phyloP scores from a whole-genome alignment of 2,329 filamentous ascomycete species.

The Exophiala lecanii-corni region DNA sequence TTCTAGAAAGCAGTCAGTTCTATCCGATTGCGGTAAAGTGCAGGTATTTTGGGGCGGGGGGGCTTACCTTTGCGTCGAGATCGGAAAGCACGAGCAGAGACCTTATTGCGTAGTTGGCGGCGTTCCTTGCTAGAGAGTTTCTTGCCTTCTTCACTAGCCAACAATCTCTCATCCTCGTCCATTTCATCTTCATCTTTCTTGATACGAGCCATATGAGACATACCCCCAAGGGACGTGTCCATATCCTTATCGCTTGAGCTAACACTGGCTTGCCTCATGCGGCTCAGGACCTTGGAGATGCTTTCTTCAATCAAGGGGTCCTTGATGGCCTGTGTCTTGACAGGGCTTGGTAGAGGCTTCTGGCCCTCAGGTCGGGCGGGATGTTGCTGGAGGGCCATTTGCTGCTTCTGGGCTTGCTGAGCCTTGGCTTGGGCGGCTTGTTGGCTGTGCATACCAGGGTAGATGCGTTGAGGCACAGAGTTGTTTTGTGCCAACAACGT shows the following conservation, averaged over 20 bases:
- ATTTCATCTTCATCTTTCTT: slow-evolving; percentile 98
- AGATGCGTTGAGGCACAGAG: slow-evolving; percentile 63
- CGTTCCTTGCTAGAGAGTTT: slow-evolving; percentile 98
- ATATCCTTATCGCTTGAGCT: slow-evolving; percentile 51
- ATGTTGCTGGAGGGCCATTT: slow-evolving; percentile 54
- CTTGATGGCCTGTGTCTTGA: slow-evolving; percentile 38
- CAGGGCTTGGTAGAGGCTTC: slow-evolving; percentile 24
- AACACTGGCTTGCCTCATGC: slow-evolving; percentile 75
- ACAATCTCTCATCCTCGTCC: slow-evolving; percentile 91
- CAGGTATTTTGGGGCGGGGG: too few species aligned
- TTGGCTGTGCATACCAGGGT: slow-evolving; percentile 90
- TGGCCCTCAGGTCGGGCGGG: slow-evolving; percentile 30
- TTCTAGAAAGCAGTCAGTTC: slow-evolving; percentile 67
- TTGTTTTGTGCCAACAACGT: slow-evolving; percentile 51
- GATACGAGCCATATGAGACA: slow-evolving; percentile 54
- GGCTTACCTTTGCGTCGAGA: slow-evolving; percentile 92
- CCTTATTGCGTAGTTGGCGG: slow-evolving; percentile 96
- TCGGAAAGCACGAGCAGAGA: slow-evolving; percentile 94
- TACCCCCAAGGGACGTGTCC: slow-evolving; percentile 35
- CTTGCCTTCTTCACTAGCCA: slow-evolving; percentile 97
- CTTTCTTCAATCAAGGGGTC: slow-evolving; percentile 83
- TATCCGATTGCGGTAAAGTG: too few species aligned
- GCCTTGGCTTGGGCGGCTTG: slow-evolving; percentile 72
- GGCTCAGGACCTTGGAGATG: slow-evolving; percentile 86
- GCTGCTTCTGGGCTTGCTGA: slow-evolving; percentile 55